Conservation (phyloP, 768 basidiomycete genomes). For the Hericium rajendrae region DNA sequence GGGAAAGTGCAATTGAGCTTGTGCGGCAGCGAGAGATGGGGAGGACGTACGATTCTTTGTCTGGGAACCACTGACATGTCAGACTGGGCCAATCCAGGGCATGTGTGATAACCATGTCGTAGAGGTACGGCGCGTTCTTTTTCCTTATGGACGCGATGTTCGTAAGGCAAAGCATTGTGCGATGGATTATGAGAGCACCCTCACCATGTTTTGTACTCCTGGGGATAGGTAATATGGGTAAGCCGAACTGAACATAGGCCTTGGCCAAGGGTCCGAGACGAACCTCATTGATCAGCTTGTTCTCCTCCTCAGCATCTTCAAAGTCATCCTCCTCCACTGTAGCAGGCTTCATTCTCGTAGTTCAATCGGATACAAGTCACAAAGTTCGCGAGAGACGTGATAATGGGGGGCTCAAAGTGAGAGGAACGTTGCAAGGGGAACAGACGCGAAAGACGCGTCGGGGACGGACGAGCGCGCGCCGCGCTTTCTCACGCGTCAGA, state of each 20-base stretch:
- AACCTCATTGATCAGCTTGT: slow-evolving; percentile 83
- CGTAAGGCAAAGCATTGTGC: not conserved
- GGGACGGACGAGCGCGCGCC: not conserved
- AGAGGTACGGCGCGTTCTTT: slow-evolving; percentile 96
- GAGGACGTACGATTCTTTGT: slow-evolving; percentile 74
- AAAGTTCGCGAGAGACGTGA: not conserved
- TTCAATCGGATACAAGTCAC: not conserved
- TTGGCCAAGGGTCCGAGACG: slow-evolving; percentile 9
- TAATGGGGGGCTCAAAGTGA: not conserved
- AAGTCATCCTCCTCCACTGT: slow-evolving; percentile 63
- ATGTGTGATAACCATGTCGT: slow-evolving; percentile 95
- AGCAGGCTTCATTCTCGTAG: slow-evolving; percentile 35
- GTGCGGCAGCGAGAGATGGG: not conserved
- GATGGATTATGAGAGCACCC: not conserved
- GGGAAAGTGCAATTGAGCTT: not conserved
- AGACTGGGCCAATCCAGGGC: slow-evolving; percentile 97
- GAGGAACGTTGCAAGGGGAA: not conserved
- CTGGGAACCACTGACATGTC: slow-evolving; percentile 99
- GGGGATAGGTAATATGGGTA: not conserved
- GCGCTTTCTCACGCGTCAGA: not conserved
- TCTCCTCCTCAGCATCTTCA: slow-evolving; percentile 83
- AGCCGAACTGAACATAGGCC: too few species aligned
- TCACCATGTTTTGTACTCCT: slow-evolving; percentile 87
- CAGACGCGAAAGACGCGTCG: not conserved
- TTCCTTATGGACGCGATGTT: slow-evolving; percentile 44